These are phyloP conservation scores for Solanum ossicruentum DNA, from an alignment of 257 asterid genomes.

Conservation along the genomic window DNA sequence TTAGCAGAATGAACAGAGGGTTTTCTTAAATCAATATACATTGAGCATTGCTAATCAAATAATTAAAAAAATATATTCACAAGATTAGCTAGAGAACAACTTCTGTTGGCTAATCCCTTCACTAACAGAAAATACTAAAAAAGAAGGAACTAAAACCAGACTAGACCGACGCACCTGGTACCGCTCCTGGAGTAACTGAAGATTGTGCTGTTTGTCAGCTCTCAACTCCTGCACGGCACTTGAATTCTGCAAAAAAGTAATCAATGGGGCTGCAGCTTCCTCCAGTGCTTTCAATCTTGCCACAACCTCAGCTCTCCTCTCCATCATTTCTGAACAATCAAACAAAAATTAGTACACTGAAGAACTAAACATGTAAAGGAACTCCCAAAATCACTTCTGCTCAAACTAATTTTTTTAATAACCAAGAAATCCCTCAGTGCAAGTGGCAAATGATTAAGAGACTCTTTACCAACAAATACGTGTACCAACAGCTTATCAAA, in stretches of 20 bases:
- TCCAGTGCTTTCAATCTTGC: constrained; percentile 78
- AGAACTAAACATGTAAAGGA: not conserved
- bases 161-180: constrained; percentile 60
- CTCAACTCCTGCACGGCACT: constrained; percentile 83
- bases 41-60: not conserved
- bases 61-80: not conserved
- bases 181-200: constrained; percentile 68
- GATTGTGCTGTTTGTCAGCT: constrained; percentile 84
- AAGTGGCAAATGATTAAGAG: not conserved
- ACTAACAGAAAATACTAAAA: not conserved
- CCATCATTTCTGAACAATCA: constrained; percentile 64
- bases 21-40: not conserved
- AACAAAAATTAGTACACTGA: not conserved
- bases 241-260: constrained; percentile 76
- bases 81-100: not conserved
- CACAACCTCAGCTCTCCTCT: constrained; percentile 88
- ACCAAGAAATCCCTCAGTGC: not conserved
- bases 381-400: not conserved
- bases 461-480: not conserved
- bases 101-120: not conserved
- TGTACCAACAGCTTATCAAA: not conserved
- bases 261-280: constrained; percentile 84
- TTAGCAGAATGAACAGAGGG: not conserved
- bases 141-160: not conserved
- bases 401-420: not conserved